phyloP scores from a whole-genome alignment of 768 basidiomycete species.

The Calvatia gigantea region DNA sequence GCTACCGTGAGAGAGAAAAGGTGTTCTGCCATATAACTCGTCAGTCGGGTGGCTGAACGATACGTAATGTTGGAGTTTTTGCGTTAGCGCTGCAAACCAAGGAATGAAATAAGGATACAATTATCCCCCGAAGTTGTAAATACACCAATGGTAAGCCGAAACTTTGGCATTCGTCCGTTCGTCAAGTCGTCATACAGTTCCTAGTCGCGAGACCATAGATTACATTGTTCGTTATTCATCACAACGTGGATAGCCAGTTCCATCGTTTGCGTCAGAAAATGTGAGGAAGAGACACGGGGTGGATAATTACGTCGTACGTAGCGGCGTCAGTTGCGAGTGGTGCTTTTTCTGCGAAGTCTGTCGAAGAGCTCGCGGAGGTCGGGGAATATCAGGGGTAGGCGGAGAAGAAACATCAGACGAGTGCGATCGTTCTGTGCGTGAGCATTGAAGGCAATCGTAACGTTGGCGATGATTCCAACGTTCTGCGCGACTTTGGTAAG shows the following conservation, averaged over 20 bases:
- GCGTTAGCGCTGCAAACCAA: background rate
- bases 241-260: no score
- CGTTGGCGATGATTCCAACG: background rate
- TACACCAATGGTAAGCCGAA: background rate
- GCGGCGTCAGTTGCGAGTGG: background rate
- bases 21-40: no score
- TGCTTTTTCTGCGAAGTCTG: background rate
- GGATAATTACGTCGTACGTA: background rate
- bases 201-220: no score
- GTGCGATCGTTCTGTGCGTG: background rate
- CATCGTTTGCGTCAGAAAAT: no score
- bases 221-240: no score
- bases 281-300: background rate
- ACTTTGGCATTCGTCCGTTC: background rate
- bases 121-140: background rate
- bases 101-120: background rate
- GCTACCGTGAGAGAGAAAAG: background rate
- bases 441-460: background rate
- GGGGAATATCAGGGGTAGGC: background rate
- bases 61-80: background rate
- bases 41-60: no score
- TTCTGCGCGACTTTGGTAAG: no score
- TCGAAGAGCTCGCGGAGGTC: background rate
- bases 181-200: background rate
- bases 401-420: background rate